Percentiles rank a stretch among this genome's conserved stretches.
Evolutionary conservation across 2,329 filamentous ascomycete genomes (phyloP).

Genomic region (Fusarium sp.): DNA sequence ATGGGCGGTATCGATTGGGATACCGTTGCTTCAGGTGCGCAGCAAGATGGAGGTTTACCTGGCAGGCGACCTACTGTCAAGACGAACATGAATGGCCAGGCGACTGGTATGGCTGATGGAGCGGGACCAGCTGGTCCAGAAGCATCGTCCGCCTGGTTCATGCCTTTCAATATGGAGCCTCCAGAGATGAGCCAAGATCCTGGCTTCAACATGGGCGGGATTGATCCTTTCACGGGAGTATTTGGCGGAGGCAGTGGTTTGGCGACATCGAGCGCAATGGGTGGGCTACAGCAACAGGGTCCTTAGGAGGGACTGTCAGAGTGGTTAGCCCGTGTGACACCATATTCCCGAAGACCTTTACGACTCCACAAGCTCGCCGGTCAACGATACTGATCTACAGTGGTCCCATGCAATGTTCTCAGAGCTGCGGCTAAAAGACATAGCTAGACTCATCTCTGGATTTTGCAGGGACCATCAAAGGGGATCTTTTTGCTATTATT

Average conservation of each 20-base stretch:
- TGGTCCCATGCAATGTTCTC: neutral
- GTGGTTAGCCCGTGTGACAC: conserved; percentile 18
- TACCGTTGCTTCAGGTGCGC: conserved; percentile 52
- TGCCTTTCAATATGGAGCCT: conserved; percentile 92
- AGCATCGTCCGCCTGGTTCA: conserved; percentile 82
- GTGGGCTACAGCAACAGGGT: conserved; percentile 51
- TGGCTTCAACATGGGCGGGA: conserved; percentile 56
- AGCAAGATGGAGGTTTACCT: conserved; percentile 45
- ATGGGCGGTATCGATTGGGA: conserved; percentile 62
- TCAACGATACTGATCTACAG: conserved; percentile 10
- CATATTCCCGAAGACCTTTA: conserved; percentile 23
- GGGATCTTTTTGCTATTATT: neutral
- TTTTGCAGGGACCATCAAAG: neutral
- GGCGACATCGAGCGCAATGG: conserved; percentile 53
- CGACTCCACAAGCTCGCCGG: conserved; percentile 17
- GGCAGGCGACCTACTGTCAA: conserved; percentile 49
- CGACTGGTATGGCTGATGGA: conserved; percentile 35
- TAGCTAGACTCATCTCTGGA: neutral
- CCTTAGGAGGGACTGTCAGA: conserved; percentile 44
- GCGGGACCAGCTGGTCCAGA: conserved; percentile 55
- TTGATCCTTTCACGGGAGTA: conserved; percentile 64
- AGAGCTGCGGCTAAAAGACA: neutral
- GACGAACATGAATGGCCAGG: conserved; percentile 48
- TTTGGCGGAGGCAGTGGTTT: conserved; percentile 59
- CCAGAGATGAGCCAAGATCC: conserved; percentile 69